Conservation (phyloP, 495 filamentous ascomycete species). For the Tuber magnatum region DNA sequence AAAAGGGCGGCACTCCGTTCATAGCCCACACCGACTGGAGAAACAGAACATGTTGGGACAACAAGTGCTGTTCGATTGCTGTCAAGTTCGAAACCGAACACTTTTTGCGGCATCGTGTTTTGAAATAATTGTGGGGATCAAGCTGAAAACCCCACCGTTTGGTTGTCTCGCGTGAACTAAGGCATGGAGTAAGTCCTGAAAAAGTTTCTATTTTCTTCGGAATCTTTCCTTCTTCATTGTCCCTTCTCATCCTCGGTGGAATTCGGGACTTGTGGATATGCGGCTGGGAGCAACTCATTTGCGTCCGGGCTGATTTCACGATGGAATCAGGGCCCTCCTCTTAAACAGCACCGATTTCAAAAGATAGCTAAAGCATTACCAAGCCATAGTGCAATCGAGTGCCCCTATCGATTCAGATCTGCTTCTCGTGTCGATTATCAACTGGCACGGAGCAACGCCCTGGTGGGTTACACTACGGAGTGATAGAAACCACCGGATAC, state of each 20-base stretch:
- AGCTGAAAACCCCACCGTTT: not conserved
- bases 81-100: slow-evolving; percentile 1
- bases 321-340: not conserved
- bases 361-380: not conserved
- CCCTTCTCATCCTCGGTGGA: not conserved
- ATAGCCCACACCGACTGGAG: not conserved
- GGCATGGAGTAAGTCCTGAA: not conserved
- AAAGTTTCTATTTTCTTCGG: not conserved
- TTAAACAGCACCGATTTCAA: not conserved
- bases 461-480: not conserved
- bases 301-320: not conserved
- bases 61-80: not conserved
- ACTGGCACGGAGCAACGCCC: not conserved
- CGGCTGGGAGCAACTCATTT: not conserved
- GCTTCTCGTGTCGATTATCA: not conserved
- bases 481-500: not conserved
- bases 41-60: not conserved
- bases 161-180: not conserved
- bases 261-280: not conserved
- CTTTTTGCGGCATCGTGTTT: not conserved
- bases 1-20: not conserved
- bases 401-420: not conserved
- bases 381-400: not conserved
- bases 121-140: not conserved
- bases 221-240: not conserved